Evolutionary conservation across 179 eudicot species (phyloP).

Genomic region (Sideroxylon spinosum): DNA sequence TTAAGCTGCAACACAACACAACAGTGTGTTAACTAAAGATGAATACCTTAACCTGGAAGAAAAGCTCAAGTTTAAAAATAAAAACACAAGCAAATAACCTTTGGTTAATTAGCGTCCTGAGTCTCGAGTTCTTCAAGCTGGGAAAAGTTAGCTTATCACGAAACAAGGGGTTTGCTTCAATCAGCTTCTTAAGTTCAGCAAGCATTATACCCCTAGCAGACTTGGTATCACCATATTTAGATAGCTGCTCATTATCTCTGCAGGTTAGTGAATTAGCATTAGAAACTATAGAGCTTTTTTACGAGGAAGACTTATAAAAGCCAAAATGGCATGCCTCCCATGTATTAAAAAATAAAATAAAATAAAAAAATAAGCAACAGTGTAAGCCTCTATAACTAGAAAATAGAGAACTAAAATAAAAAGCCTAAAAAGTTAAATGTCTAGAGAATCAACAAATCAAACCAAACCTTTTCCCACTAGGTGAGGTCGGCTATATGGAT

Average conservation of each 20-base stretch:
- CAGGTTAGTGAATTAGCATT: background rate
- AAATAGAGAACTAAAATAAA: too few relatives aligned
- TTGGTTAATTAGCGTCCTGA: conserved; percentile 24
- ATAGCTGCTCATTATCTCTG: conserved; percentile 41
- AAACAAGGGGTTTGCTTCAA: conserved; percentile 36
- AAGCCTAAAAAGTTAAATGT: too few relatives aligned
- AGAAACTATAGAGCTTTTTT: background rate
- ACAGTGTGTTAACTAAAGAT: background rate
- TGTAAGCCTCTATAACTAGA: too few relatives aligned
- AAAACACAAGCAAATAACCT: conserved; percentile 17
- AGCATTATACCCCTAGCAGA: conserved; percentile 38
- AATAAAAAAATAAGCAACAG: too few relatives aligned
- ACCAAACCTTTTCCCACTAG: too few relatives aligned
- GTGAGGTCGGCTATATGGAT: too few relatives aligned
- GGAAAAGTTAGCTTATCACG: conserved; percentile 29
- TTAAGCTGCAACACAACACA: conserved; percentile 38
- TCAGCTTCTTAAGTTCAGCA: conserved; percentile 31
- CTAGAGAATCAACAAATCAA: too few relatives aligned
- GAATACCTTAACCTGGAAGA: background rate
- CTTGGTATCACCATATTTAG: conserved; percentile 42
- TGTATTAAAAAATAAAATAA: too few relatives aligned
- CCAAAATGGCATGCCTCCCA: too few relatives aligned
- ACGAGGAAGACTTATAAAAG: too few relatives aligned
- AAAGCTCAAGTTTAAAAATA: background rate
- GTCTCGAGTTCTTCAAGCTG: conserved; percentile 20